phyloP scores from a whole-genome alignment of 257 asterid species.

The Haberlea rhodopensis region DNA sequence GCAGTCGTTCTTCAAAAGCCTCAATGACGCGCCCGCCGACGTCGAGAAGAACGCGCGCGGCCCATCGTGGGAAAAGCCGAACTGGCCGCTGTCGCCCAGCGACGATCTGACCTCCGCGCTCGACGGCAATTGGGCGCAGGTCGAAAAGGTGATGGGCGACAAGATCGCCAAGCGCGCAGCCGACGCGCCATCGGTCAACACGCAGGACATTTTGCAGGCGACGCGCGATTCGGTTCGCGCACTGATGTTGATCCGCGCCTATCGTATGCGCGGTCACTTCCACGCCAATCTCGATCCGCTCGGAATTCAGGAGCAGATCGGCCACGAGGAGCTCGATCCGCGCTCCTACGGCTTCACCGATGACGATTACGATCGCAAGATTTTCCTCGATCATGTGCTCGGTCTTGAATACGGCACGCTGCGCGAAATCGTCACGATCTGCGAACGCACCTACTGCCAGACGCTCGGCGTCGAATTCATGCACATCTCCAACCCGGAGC shows the following conservation, averaged over 20 bases:
- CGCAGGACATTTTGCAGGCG: too few relatives aligned
- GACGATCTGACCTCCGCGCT: too few relatives aligned
- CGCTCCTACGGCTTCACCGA: conserved; percentile 36
- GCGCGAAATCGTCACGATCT: conserved; percentile 31
- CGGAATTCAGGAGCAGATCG: conserved; percentile 27
- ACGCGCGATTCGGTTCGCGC: too few relatives aligned
- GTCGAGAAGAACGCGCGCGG: too few relatives aligned
- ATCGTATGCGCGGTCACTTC: conserved; percentile 39
- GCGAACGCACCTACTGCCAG: conserved; percentile 38
- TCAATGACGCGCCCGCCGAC: too few relatives aligned
- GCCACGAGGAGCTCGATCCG: conserved; percentile 35
- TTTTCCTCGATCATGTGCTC: conserved; percentile 38
- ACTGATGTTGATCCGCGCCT: conserved; percentile 33
- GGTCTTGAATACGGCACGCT: conserved; percentile 35
- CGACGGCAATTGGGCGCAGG: too few relatives aligned
- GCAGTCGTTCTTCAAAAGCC: too few relatives aligned
- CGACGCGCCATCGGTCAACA: too few relatives aligned
- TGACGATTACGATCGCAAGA: conserved; percentile 36
- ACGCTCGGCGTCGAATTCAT: conserved; percentile 35
- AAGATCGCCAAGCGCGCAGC: too few relatives aligned
- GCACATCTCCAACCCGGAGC: conserved; percentile 38
- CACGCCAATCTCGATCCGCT: conserved; percentile 38
- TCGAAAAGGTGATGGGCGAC: too few relatives aligned
- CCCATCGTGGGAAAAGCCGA: too few relatives aligned
- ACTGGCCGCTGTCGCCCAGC: too few relatives aligned